Base-by-base conservation (phyloP, 257 asterid species). In the Przewalskia tangutica region DNA sequence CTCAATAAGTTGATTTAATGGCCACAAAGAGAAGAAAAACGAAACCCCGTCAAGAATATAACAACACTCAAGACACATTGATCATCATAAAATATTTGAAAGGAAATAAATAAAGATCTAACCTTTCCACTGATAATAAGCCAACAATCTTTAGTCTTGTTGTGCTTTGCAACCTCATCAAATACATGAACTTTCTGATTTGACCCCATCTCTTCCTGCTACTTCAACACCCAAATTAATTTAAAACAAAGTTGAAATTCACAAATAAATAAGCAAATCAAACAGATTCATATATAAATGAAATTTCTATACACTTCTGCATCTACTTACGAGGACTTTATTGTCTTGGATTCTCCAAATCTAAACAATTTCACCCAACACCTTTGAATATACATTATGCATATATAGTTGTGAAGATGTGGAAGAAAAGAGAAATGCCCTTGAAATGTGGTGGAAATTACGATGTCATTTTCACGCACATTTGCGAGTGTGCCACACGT, bases 61-160 rank as follows among this genome's bases (percentile, higher is more conserved):
- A 14, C 13, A 58, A 77, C 4, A 16, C 20, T n/a, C 53, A 16
- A 38, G 42, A 38, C 12, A 3, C 48, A 36, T 38, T n/a, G 18
- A 12, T 51, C 42, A 38, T 2, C 53, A 46, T 11, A 46, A 46
- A 16, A 16, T 38, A 38, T 38, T 2, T 38, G 42, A 38, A 38
- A 38, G 5, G 42, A 38, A 38, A 38, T 40, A 12, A 51, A 50
- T 42, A 40, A 46, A 23, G 68, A 82, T 83, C 81, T 68, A 63
- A 89, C 95, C 90, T 91, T 91, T 63, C 95, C 95, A 82, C 54
- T 56, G 80, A 91, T 87, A 77, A 89, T 77, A 80, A 89, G 86
- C 93, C 93, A 91, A 59, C 92, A 91, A 86, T 91, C 95, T 84
- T 91, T 87, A 42, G 77, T 82, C 80, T 86, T 82, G 59, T 85